Percentiles rank a stretch among this genome's conserved stretches.
phyloP scores from a whole-genome alignment of 192 early-diverging fungal genomes.

The Backusella psychrophila region DNA sequence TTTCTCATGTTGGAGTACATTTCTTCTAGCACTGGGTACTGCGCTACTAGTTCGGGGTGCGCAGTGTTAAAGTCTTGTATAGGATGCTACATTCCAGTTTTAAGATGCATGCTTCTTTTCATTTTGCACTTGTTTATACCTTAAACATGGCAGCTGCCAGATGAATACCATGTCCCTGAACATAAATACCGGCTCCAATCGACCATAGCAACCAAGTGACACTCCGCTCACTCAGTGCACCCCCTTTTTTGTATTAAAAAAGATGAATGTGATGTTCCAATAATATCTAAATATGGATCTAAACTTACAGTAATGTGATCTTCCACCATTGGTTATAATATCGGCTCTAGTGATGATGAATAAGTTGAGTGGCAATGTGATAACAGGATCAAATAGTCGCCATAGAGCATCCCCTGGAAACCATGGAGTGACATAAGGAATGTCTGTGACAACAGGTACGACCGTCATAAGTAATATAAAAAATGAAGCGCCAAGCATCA shows the following conservation, averaged over 20 bases:
- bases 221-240: slow-evolving; percentile 25
- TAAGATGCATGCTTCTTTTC: neutral
- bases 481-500: slow-evolving; percentile 22
- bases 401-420: slow-evolving; percentile 34
- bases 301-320: slow-evolving; percentile 30
- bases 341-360: slow-evolving; percentile 30
- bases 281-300: neutral
- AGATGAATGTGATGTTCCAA: neutral
- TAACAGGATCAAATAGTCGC: slow-evolving; percentile 35
- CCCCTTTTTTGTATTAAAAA: slow-evolving; percentile 16
- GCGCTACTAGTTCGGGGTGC: slow-evolving; percentile 32
- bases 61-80: slow-evolving; percentile 33
- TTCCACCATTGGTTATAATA: slow-evolving; percentile 21
- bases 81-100: slow-evolving; percentile 20
- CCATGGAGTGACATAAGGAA: slow-evolving; percentile 29
- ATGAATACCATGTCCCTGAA: slow-evolving; percentile 38
- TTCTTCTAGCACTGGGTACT: slow-evolving; percentile 33
- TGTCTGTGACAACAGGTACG: slow-evolving; percentile 25
- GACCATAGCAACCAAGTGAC: slow-evolving; percentile 28
- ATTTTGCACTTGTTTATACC: slow-evolving; percentile 5
- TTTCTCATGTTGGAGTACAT: slow-evolving; percentile 50
- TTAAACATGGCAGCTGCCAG: slow-evolving; percentile 35
- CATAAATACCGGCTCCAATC: slow-evolving; percentile 33
- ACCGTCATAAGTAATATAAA: slow-evolving; percentile 29
- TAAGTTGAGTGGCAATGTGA: slow-evolving; percentile 34